A percentile compares a stretch with the other conserved stretches of the same genome.
Evolutionary conservation across 805 yeast genomes (phyloP).

Genomic region (Isabelozyma gotoi): DNA sequence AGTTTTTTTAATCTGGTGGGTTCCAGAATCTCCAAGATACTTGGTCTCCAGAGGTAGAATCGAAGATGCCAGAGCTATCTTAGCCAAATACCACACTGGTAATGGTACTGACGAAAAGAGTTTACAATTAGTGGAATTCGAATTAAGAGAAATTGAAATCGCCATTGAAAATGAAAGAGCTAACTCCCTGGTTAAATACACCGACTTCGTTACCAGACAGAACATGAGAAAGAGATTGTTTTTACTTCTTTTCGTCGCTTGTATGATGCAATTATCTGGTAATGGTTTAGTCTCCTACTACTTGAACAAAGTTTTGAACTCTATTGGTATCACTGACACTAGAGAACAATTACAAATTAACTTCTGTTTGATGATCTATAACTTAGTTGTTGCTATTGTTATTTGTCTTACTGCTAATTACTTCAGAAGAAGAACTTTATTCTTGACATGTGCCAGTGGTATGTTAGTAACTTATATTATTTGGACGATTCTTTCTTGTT

Average conservation of each 20-base stretch:
- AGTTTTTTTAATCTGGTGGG: constrained; percentile 28
- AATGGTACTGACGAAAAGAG: constrained; percentile 28
- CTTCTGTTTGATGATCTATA: constrained; percentile 50
- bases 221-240: constrained; percentile 44
- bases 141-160: constrained; percentile 37
- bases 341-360: constrained; percentile 48
- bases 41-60: constrained; percentile 38
- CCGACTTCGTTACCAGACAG: constrained; percentile 36
- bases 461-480: constrained; percentile 12
- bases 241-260: constrained; percentile 31
- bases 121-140: constrained; percentile 32
- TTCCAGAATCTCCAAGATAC: constrained; percentile 54
- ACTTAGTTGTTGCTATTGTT: constrained; percentile 30
- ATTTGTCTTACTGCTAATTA: constrained; percentile 15
- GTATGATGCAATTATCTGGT: constrained; percentile 48
- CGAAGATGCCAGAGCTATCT: constrained; percentile 43
- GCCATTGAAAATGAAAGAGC: constrained; percentile 41
- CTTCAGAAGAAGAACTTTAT: constrained; percentile 30
- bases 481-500: constrained; percentile 40
- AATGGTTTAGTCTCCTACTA: constrained; percentile 54
- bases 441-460: constrained; percentile 12
- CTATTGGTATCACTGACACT: constrained; percentile 53
- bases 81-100: constrained; percentile 42
- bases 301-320: constrained; percentile 46
- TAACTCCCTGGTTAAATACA: constrained; percentile 30